phyloP scores from a whole-genome alignment of 2,329 filamentous ascomycete species.

The Achaetomium macrosporum region DNA sequence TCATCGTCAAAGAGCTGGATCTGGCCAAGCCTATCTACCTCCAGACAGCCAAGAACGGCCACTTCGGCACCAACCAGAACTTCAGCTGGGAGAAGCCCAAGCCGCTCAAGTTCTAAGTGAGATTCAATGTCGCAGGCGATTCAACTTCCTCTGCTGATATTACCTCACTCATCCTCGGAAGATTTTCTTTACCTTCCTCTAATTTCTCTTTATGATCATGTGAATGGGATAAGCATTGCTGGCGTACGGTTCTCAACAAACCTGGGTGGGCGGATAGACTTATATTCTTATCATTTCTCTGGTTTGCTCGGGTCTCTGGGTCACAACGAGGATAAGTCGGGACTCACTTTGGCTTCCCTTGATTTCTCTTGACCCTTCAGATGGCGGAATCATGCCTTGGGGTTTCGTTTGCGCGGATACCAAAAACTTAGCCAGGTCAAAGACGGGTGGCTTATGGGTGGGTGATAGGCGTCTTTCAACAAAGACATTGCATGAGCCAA shows the following conservation, averaged over 20 bases:
- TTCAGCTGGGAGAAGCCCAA: conserved; percentile 99
- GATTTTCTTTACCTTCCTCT: conserved; percentile 13
- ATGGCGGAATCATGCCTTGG: conserved; percentile 15
- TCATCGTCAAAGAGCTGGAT: conserved; percentile 96
- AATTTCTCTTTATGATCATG: conserved; percentile 20
- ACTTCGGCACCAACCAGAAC: conserved; percentile 94
- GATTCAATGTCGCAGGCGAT: conserved; percentile 26
- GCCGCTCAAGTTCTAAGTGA: conserved; percentile 76
- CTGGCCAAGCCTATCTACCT: conserved; percentile 95
- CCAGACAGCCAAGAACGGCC: conserved; percentile 98
- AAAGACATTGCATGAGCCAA: conserved; percentile 31
- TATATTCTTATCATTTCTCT: conserved; percentile 24
- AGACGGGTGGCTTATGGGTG: conserved; percentile 8
- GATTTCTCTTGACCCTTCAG: conserved; percentile 10
- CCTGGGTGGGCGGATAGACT: conserved; percentile 29
- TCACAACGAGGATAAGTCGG: conserved; percentile 10
- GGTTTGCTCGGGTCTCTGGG: conserved; percentile 15
- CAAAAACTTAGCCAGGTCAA: conserved; percentile 19
- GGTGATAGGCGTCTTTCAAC: conserved; percentile 32
- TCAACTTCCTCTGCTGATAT: conserved; percentile 29
- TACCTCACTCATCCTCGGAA: conserved; percentile 23
- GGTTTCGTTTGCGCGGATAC: conserved; percentile 17
- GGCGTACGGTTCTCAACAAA: conserved; percentile 36
- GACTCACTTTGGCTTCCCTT: conserved; percentile 16
- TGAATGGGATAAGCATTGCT: conserved; percentile 25